Percentiles rank a stretch among this genome's conserved stretches.
phyloP scores from a whole-genome alignment of 2,329 filamentous ascomycete genomes.

The Didymella pinodella region DNA sequence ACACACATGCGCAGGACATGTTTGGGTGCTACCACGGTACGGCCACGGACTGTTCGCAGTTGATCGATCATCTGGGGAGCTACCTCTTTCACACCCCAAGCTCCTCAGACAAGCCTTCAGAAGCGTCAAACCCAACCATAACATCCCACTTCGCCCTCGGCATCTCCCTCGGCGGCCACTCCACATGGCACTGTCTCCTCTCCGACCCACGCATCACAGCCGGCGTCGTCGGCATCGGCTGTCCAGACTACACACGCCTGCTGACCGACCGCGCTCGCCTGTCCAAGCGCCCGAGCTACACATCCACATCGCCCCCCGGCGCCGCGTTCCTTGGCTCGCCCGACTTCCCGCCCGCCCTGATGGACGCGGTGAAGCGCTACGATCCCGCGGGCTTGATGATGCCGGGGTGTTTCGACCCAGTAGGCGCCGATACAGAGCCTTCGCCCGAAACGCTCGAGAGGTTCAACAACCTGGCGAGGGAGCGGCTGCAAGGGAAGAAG shows the following conservation, averaged over 20 bases:
- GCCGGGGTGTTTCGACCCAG: conserved; percentile 36
- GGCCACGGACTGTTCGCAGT: conserved; percentile 73
- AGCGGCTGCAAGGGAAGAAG: conserved; percentile 56
- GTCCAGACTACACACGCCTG: conserved; percentile 84
- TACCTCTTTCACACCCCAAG: too few relatives aligned
- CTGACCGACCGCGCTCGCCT: conserved; percentile 80
- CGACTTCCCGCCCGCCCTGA: conserved; percentile 76
- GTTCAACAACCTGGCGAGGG: conserved; percentile 47
- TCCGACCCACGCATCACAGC: conserved; percentile 80
- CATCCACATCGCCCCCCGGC: conserved; percentile 62
- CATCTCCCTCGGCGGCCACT: conserved; percentile 85
- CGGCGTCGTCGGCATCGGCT: conserved; percentile 83
- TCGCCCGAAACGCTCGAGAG: conserved; percentile 47
- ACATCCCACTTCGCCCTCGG: conserved; percentile 77
- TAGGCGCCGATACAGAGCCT: conserved; percentile 36
- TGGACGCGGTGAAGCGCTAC: conserved; percentile 67
- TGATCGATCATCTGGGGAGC: conserved; percentile 69
- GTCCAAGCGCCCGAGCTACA: conserved; percentile 71
- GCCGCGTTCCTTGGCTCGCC: conserved; percentile 74
- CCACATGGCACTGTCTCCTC: conserved; percentile 83
- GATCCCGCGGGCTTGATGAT: conserved; percentile 83
- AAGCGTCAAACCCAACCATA: conserved; percentile 55
- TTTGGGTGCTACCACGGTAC: conserved; percentile 78
- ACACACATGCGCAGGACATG: conserved; percentile 89
- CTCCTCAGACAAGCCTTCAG: conserved; percentile 66